These are phyloP conservation scores for Pleurotus eryngii DNA, from an alignment of 768 basidiomycete species.

Conservation along the genomic window DNA sequence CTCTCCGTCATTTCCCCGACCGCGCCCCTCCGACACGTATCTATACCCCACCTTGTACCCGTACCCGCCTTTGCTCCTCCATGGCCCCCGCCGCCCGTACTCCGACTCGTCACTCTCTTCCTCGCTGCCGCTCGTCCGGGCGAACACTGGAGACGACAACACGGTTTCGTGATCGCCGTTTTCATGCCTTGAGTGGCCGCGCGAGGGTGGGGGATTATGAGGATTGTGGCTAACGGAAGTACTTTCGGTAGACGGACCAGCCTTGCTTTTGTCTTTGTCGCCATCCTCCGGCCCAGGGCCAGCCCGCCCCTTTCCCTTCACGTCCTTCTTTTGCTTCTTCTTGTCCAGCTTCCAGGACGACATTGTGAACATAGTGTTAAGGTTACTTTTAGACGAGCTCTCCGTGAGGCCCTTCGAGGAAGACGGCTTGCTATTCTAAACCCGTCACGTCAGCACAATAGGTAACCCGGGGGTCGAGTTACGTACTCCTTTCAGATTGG, in stretches of 20 bases:
- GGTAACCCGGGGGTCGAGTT: neutral
- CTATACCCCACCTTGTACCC: conserved; percentile 2
- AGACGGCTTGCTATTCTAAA: neutral
- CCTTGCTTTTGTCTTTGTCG: neutral
- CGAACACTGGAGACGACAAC: conserved; percentile 7
- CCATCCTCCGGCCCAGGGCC: neutral
- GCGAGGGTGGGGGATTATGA: neutral
- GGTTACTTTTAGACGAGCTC: conserved; percentile 2
- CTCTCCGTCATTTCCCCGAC: neutral
- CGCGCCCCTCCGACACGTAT: neutral
- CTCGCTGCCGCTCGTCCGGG: conserved; percentile 5
- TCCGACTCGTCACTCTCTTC: conserved; percentile 4
- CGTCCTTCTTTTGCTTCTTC: conserved; percentile 18
- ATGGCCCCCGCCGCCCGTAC: neutral
- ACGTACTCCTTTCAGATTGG: neutral
- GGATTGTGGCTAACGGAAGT: neutral
- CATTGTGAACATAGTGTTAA: conserved; percentile 8
- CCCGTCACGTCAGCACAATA: neutral
- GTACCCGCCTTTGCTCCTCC: conserved; percentile 7
- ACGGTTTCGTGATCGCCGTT: neutral
- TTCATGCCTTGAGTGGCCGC: neutral
- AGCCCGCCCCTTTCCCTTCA: conserved; percentile 9
- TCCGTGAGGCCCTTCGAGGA: conserved; percentile 5
- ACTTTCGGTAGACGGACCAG: neutral
- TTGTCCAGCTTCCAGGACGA: conserved; percentile 6